phyloP scores from a whole-genome alignment of 306 rosid species.

The Abrus precatorius region DNA sequence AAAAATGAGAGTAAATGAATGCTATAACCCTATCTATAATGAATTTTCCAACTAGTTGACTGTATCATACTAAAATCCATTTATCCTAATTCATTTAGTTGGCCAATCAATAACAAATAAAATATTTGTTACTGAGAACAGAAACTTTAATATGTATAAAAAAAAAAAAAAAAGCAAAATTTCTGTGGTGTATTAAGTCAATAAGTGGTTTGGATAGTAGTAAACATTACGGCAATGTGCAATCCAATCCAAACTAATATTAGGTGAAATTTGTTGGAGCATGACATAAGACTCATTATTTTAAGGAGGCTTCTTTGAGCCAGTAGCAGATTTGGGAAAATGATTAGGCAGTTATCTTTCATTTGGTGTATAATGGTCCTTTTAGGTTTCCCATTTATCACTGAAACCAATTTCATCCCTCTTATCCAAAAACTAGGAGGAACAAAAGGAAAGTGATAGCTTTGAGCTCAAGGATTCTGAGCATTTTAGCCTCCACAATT shows the following conservation, averaged over 20 bases:
- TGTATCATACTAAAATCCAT: slow-evolving; percentile 24
- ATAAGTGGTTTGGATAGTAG: slow-evolving; percentile 12
- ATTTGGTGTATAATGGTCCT: slow-evolving; percentile 10
- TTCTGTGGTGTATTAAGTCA: slow-evolving; percentile 31
- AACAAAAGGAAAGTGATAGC: neutral
- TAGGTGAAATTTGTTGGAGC: slow-evolving; percentile 12
- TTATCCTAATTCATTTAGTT: slow-evolving; percentile 23
- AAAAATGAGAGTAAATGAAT: slow-evolving; percentile 34
- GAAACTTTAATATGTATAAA: neutral
- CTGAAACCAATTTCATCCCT: slow-evolving; percentile 23
- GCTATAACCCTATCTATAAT: neutral
- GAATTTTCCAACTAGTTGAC: slow-evolving; percentile 35
- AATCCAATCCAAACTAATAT: neutral
- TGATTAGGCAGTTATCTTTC: neutral
- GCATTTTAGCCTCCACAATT: slow-evolving; percentile 18
- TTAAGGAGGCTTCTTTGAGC: slow-evolving; percentile 5
- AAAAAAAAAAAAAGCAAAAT: neutral
- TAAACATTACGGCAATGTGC: neutral
- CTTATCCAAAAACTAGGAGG: neutral
- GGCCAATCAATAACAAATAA: slow-evolving; percentile 26
- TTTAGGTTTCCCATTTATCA: neutral
- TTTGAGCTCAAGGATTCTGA: slow-evolving; percentile 8
- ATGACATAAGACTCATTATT: neutral
- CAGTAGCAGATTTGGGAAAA: slow-evolving; percentile 8
- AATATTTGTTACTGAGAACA: slow-evolving; percentile 28